Evolutionary conservation across 2,329 filamentous ascomycete species (phyloP), one percentile per base, ranked within the genome.

Genomic region (Hypoxylon sp.): DNA sequence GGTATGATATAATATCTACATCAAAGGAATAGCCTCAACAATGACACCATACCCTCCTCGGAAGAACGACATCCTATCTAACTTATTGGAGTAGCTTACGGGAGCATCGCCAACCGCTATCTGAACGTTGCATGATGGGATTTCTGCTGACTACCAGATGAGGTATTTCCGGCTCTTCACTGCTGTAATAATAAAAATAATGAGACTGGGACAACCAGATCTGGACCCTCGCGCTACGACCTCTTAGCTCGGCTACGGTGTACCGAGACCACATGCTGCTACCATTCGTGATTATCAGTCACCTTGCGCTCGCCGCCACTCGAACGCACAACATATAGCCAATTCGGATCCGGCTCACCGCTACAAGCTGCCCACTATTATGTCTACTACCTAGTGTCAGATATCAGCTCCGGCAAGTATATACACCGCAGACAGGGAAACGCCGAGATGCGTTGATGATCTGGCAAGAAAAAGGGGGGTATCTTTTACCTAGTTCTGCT

Each of bases 281-380:
- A 66, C 37, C 24, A 60, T 66, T 53, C 31, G 52, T 63, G 58
- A 67, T 67, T 53, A 70, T 61, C 67, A 50, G 59, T 59, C 63
- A 58, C 51, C 59, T 67, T 63, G 37, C 33, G 29, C 48, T 67
- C 58, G 63, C 59, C 61, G 66, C 58, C 63, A 63, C 57, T 64
- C 42, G 24, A 57, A 62, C 51, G 51, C 66, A 65, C 62, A 59
- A 50, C 59, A 68, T 63, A 59, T 63, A 59, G 48, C 60, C 67
- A 57, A 53, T 53, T 62, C 51, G 47, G 60, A 67, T 66, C 59
- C 47, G 69, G 69, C 67, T 74, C 72, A 74, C 72, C 72, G 72
- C 72, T 73, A 53, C 58, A 64, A 71, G 44, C 46, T 63, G 55
- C 26, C 60, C 65, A 55, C 66, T 48, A 59, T 59, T 48, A 59